Base-by-base conservation (phyloP, 2,329 filamentous ascomycete species). In the Nothophoma quercina region DNA sequence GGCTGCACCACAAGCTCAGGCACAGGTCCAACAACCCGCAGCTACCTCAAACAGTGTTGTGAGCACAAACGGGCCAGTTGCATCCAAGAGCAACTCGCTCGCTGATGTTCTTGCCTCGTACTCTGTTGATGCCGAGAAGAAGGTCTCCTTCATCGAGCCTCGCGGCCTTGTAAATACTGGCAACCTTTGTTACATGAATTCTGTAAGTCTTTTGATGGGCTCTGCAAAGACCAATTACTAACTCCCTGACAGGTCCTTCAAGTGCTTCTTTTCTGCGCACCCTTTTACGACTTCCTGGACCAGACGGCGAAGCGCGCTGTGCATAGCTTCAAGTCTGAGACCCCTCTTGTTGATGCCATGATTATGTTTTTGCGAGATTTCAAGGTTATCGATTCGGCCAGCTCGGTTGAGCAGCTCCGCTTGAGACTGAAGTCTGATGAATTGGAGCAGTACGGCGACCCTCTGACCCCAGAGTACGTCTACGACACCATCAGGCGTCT, bases 171-270 rank as follows among this genome's bases (percentile, higher is more conserved):
- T 96, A 63, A 99, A 99, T 77, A 96, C 93, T 32, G 95, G 95
- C 41, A 98, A 99, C 72, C 96, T 98, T 90, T 99, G 95, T 77
- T 99, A 99, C 78, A 98, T 99, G 95, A 99, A 98, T 80, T 97
- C 95, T 59, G 93, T 96, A 82, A 78, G 90, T 79, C 18, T 10
- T 4, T n/a, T 3, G 15, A 23, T 13, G 8, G n/a, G n/a, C 13
- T 4, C 5, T 15, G 13, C 6, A 0, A 7, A 12, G 21, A 28
- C 7, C 7, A 10, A 8, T 28, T 30, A 16, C 47, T 82, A 68
- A 83, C 63, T 23, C 7, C n/a, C 7, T 33, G 7, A 4, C 61
- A 96, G 92, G 88, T 98, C 74, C 83, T 99, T 61, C 95, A 99
- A 88, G 90, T 96, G 71, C 85, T 99, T 67, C 85, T 97, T 62